Evolutionary conservation across 2,329 filamentous ascomycete species (phyloP).

Genomic region (Beauveria rudraprayagi): DNA sequence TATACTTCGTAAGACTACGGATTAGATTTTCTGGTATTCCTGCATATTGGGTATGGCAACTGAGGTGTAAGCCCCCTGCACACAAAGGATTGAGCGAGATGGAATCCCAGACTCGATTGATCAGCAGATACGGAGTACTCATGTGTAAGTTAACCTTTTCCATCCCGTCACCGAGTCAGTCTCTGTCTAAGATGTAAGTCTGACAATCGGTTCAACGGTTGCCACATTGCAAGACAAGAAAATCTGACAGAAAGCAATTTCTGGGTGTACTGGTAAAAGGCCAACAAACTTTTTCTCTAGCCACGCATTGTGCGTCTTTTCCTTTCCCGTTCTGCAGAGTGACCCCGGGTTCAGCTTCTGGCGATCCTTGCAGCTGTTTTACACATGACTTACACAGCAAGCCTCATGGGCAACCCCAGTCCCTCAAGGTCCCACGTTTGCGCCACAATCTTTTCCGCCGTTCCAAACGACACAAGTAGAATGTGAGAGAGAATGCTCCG

Average conservation of each 20-base stretch:
- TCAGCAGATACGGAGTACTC: neutral
- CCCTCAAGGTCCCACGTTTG: neutral
- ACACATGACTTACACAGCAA: slow-evolving; percentile 9
- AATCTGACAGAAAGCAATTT: neutral
- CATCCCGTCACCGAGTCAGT: neutral
- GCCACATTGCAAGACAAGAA: neutral
- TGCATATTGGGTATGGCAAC: neutral
- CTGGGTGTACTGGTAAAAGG: neutral
- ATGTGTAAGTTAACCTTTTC: neutral
- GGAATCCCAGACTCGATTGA: neutral
- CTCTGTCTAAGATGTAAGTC: neutral
- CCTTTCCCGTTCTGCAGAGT: neutral
- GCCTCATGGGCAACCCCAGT: neutral
- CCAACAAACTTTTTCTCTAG: neutral
- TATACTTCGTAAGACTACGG: too few relatives aligned
- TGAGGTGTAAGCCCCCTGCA: neutral
- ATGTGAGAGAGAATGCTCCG: neutral
- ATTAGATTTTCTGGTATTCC: too few relatives aligned
- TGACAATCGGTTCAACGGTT: neutral
- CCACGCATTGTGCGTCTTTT: neutral
- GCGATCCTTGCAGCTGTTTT: neutral
- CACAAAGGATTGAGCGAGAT: neutral
- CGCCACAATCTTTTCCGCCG: neutral
- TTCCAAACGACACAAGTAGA: neutral
- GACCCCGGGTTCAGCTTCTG: neutral